Percentiles rank a stretch among this genome's conserved stretches.
These are phyloP conservation scores for Bipolaris sorokiniana DNA, from an alignment of 2,329 filamentous ascomycete species.

Conservation along the genomic window DNA sequence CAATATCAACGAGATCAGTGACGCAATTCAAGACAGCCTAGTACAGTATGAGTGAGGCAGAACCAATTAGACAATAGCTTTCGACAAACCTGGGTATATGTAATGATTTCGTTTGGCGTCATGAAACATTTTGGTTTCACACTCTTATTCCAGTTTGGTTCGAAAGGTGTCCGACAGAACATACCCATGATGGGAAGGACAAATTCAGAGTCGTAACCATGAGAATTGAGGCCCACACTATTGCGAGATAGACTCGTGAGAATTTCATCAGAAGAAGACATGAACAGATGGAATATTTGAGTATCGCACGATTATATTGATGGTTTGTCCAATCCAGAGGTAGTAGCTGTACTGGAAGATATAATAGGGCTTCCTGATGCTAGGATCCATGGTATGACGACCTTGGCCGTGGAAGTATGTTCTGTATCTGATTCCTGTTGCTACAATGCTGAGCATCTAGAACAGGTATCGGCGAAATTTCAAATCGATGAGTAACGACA, in stretches of 20 bases:
- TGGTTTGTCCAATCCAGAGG: constrained; percentile 29
- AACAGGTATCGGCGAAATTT: constrained; percentile 17
- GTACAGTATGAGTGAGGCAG: constrained; percentile 14
- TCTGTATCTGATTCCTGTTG: constrained; percentile 20
- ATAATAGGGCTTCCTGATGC: constrained; percentile 24
- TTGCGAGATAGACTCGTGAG: constrained; percentile 25
- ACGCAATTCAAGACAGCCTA: constrained; percentile 34
- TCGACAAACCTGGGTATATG: constrained; percentile 14
- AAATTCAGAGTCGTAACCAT: constrained; percentile 36
- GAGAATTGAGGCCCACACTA: constrained; percentile 33
- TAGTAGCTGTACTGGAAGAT: constrained; percentile 29
- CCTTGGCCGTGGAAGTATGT: constrained; percentile 24
- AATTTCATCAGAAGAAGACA: constrained; percentile 36
- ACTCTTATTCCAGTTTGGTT: constrained; percentile 35
- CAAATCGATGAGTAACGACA: background rate
- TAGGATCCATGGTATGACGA: constrained; percentile 32
- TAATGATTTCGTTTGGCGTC: constrained; percentile 2
- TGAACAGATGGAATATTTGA: constrained; percentile 38
- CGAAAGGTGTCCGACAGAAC: constrained; percentile 34
- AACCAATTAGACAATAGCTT: too few relatives aligned
- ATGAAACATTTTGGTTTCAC: constrained; percentile 32
- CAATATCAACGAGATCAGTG: constrained; percentile 37
- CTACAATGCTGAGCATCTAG: constrained; percentile 22
- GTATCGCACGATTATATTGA: constrained; percentile 33
- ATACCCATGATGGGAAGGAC: constrained; percentile 26